These are phyloP conservation scores for Vachellia collinsii DNA, from an alignment of 306 rosid species.

Conservation along the genomic window DNA sequence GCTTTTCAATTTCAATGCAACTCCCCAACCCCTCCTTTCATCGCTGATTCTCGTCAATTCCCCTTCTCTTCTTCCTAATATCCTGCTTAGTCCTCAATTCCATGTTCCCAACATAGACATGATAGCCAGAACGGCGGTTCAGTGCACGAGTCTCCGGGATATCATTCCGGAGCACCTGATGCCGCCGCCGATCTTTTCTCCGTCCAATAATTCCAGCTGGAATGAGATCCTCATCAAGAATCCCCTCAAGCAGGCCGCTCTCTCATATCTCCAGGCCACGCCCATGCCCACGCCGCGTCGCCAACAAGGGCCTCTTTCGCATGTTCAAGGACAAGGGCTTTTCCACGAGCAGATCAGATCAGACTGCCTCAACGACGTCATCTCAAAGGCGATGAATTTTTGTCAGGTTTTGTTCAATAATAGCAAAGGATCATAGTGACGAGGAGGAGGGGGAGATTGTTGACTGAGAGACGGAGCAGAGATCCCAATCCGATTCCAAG, in stretches of 20 bases:
- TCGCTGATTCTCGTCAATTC: conserved; percentile 21
- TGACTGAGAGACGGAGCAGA: conserved; percentile 16
- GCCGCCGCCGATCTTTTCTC: conserved; percentile 25
- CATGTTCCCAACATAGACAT: conserved; percentile 44
- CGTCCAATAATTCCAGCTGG: conserved; percentile 47
- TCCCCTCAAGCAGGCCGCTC: conserved; percentile 71
- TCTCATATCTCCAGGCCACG: conserved; percentile 72
- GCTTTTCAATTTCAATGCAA: background rate
- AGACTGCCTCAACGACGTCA: conserved; percentile 41
- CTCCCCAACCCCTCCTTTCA: background rate
- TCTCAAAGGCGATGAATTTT: conserved; percentile 18
- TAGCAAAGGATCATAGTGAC: background rate
- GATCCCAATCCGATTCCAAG: too few relatives aligned
- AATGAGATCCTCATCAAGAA: conserved; percentile 64
- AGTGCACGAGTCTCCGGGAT: conserved; percentile 65
- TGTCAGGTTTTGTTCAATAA: conserved; percentile 6
- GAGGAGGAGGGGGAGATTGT: conserved; percentile 38
- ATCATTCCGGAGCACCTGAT: conserved; percentile 42
- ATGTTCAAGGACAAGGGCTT: conserved; percentile 37
- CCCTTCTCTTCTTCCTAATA: conserved; percentile 31
- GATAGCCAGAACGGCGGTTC: conserved; percentile 28
- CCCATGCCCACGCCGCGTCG: conserved; percentile 33
- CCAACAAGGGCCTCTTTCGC: conserved; percentile 12
- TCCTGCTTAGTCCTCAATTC: background rate
- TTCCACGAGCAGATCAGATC: conserved; percentile 8